These are phyloP conservation scores for Sporothrix inflata DNA, from an alignment of 2,329 filamentous ascomycete genomes.

Conservation along the genomic window DNA sequence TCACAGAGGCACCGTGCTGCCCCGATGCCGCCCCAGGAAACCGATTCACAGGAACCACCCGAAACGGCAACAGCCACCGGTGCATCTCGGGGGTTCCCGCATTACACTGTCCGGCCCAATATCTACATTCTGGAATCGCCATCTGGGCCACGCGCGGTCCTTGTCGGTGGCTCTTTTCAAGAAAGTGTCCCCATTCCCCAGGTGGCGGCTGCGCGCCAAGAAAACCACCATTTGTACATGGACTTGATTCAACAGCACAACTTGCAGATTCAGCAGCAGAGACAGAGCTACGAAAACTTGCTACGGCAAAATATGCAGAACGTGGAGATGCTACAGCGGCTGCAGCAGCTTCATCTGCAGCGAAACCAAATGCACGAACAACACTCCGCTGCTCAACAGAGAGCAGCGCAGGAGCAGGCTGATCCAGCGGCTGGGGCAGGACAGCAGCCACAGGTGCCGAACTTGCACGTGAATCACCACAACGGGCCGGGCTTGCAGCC, in stretches of 20 bases:
- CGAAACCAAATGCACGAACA: slow-evolving; percentile 31
- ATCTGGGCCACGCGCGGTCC: slow-evolving; percentile 59
- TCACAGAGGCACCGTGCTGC: background rate
- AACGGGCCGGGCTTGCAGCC: slow-evolving; percentile 38
- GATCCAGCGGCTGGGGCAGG: background rate
- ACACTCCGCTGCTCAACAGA: background rate
- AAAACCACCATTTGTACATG: background rate
- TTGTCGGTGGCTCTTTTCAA: slow-evolving; percentile 44
- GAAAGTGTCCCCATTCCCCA: background rate
- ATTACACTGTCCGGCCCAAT: slow-evolving; percentile 43
- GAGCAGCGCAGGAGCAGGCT: background rate
- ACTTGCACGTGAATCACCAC: no score
- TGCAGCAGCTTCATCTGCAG: slow-evolving; percentile 35
- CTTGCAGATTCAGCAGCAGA: slow-evolving; percentile 19
- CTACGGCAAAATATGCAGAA: slow-evolving; percentile 22
- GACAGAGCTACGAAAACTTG: slow-evolving; percentile 20
- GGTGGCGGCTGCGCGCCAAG: background rate
- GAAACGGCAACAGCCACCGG: background rate
- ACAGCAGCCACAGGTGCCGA: background rate
- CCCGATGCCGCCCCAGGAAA: no score
- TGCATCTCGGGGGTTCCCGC: background rate
- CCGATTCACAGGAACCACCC: background rate
- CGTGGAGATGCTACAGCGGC: slow-evolving; percentile 19
- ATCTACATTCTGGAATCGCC: slow-evolving; percentile 66
- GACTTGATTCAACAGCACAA: slow-evolving; percentile 24